Evolutionary conservation across 2,329 filamentous ascomycete species (phyloP), one percentile per base, ranked within the genome.

Genomic region (Aspergillus phoenicis): DNA sequence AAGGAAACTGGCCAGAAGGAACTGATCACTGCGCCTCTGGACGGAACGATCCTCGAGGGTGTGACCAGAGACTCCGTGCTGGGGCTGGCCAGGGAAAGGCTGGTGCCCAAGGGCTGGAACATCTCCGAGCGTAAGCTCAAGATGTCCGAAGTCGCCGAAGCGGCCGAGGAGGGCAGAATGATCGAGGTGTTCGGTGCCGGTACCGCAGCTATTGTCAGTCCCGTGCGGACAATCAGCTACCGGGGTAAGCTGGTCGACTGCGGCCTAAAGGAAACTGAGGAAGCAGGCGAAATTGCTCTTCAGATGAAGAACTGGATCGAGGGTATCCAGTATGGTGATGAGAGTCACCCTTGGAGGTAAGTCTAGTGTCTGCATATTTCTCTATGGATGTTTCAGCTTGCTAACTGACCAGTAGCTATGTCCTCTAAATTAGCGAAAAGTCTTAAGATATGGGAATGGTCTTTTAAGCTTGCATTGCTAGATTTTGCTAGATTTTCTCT

Each of bases 221-320:
- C 95, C 26, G 88, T 99, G 56, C 85, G 95, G 67, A 89, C 86
- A 71, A 97, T 99, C 76, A 89, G 89, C 75, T 99, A 94, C 90
- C 90, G 88, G 78, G 93, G 90, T 57, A 82, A 90, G 71, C 75
- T 90, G 64, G 88, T 99, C 28, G 85, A 91, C 71, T 97, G 95
- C 75, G 94, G 93, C 3, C 80, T 99, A 67, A 86, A 85, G 75
- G 87, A 91, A 68, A 82, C 87, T 52, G 86, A 96, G 78, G 94
- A 99, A 82, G 93, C 92, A 10, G 95, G 95, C 47, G 89, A 93
- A 73, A 84, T 98, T 71, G 90, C 95, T 8, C 80, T 87, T 70
- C 86, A 86, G 78, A 93, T 99, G 89, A 96, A 97, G 87, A 86
- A 89, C 71, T 99, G 95, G 95, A 97, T 99, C 64, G 93, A 96